Evolutionary conservation across 75 land plant species (phyloP).

Genomic region (Picea glauca): DNA sequence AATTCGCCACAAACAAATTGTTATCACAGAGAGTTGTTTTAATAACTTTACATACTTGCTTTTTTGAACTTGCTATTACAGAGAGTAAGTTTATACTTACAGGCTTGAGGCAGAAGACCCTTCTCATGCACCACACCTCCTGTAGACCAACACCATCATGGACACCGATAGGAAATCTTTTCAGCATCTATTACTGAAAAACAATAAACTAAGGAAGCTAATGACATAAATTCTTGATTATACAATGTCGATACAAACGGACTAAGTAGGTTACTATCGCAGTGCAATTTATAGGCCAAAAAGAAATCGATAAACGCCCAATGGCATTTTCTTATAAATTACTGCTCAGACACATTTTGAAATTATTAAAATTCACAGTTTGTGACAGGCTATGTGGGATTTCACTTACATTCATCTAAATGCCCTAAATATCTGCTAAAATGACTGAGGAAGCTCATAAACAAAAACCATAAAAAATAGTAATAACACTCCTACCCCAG

Average conservation of each 20-base stretch:
- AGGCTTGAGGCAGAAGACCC: conserved; percentile 74
- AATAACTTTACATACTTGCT: not conserved
- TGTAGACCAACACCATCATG: conserved; percentile 22
- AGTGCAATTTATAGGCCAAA: not conserved
- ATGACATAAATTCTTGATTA: not conserved
- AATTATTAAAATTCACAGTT: not conserved
- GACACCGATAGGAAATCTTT: conserved; percentile 3
- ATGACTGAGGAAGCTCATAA: not conserved
- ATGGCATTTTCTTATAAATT: not conserved
- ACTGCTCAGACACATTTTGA: not conserved
- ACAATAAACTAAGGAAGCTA: not conserved
- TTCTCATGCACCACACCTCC: conserved; percentile 97
- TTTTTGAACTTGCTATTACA: not conserved
- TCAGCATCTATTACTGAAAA: not conserved
- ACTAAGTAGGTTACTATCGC: not conserved
- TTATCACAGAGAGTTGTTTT: too few species aligned
- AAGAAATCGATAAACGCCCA: not conserved
- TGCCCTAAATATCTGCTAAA: not conserved
- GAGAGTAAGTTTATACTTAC: conserved; percentile 49
- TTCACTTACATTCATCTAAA: not conserved
- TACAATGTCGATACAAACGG: not conserved
- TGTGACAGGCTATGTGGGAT: not conserved
- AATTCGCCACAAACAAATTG: too few species aligned
- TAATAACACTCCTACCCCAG: conserved; percentile 63
- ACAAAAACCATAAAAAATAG: not conserved